A percentile compares a stretch with the other conserved stretches of the same genome.
Evolutionary conservation across 306 rosid genomes (phyloP).

Genomic region (Inga oerstediana): DNA sequence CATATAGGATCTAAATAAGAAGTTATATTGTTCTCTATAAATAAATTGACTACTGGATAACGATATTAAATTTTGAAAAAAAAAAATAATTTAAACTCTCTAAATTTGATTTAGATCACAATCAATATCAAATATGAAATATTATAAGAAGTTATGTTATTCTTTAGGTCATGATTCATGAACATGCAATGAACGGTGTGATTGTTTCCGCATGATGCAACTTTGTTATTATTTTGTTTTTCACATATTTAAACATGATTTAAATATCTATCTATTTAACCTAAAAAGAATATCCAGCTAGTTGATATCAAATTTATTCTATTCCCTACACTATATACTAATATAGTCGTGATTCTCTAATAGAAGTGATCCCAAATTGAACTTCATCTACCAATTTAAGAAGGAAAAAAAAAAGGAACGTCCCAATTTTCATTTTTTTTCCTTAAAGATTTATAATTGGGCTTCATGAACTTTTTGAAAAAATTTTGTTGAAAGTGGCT

Average conservation of each 20-base stretch:
- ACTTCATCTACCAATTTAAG: not conserved
- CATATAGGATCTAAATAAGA: not conserved
- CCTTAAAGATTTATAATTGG: not conserved
- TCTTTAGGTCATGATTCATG: not conserved
- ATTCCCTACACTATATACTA: not conserved
- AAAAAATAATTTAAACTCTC: not conserved
- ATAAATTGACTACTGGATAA: no score
- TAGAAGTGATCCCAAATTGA: not conserved
- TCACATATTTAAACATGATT: not conserved
- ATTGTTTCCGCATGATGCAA: not conserved
- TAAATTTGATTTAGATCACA: not conserved
- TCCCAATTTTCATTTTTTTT: not conserved
- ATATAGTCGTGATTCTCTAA: not conserved
- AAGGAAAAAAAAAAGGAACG: fast-evolving
- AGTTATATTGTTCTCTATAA: no score
- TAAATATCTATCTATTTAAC: not conserved
- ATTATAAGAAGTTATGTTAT: no score
- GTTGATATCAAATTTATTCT: not conserved
- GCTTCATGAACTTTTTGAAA: not conserved
- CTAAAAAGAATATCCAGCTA: not conserved
- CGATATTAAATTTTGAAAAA: no score
- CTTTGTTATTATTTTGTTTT: no score
- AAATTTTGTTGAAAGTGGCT: not conserved
- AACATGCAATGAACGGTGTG: not conserved
- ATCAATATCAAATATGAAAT: no score